Base-by-base conservation (phyloP, 1,139 yeast genomes). In the Scheffersomyces titani region DNA sequence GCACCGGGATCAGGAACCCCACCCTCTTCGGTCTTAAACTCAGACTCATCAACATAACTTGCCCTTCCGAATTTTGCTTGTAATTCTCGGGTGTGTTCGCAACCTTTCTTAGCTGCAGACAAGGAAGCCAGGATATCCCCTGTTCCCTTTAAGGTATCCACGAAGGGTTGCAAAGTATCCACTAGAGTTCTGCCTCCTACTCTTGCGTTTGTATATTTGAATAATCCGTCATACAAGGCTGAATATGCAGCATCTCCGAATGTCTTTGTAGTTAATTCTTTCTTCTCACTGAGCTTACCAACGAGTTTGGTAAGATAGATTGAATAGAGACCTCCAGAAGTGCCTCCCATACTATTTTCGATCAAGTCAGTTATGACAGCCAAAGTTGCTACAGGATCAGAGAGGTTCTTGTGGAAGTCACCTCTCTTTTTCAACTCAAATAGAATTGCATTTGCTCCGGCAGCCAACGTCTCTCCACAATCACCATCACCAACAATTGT, bases 401-500 rank as follows among this genome's bases (percentile, higher is more conserved):
- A 82, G 53, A 88, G 79, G 48, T 83, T 82, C 45, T 77, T 74
- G 7, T 76, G 69, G 55, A 71, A 71, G 3, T 46, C 1, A 16
- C 49, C 49, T 13, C 19, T 46, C 18, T 55, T 54, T 40, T 57
- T 51, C 48, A 61, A 60, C 20, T 48, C 48, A 7, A 62, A 59
- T 50, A 85, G 74, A 50, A 93, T 83, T 1, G 92, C 92, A 56
- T 87, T 81, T 22, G 93, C 96, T 51, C 98, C 98, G 36, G 85
- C 82, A 18, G 87, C 91, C 60, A 93, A 76, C 0, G 98, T 93
- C 66, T 91, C 96, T 51, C 98, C 98, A 74, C 98, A 92, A 70
- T 93, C 98, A 64, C 98, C 98, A 71, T 93, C 98, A 59, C 98
- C 98, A 1, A 94, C 98, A 63, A 87, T 80, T 1, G 96, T 90